phyloP scores from a whole-genome alignment of 495 filamentous ascomycete species.

The Daldinia concentrica region DNA sequence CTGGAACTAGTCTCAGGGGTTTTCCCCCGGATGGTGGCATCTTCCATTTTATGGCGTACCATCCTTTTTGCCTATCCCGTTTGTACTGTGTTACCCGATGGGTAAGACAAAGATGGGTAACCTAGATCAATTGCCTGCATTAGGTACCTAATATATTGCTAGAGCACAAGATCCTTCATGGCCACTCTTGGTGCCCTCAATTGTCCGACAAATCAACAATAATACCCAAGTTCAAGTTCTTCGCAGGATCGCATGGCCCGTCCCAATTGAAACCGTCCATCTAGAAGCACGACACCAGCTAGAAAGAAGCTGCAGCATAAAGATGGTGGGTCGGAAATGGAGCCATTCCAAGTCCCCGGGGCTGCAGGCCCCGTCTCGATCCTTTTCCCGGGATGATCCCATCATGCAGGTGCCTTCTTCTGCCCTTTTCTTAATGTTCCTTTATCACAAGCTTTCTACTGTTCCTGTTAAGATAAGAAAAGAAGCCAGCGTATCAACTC shows the following conservation, averaged over 20 bases:
- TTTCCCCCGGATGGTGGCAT: slow-evolving; percentile 19
- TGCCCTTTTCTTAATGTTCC: slow-evolving; percentile 8
- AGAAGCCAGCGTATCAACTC: slow-evolving; percentile 6
- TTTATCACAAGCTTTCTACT: slow-evolving; percentile 17
- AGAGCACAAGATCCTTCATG: not conserved
- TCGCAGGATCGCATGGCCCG: not conserved
- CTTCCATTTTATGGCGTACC: slow-evolving; percentile 33
- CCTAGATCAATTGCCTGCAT: no score
- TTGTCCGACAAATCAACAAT: not conserved
- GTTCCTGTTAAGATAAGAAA: slow-evolving; percentile 37
- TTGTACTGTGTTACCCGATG: slow-evolving; percentile 18
- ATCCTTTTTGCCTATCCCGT: slow-evolving; percentile 21
- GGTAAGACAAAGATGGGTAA: slow-evolving; percentile 21
- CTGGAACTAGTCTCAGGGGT: slow-evolving; percentile 41
- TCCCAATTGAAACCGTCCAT: slow-evolving; percentile 13
- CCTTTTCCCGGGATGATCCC: slow-evolving; percentile 15
- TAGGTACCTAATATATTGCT: not conserved
- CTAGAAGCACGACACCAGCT: slow-evolving; percentile 8
- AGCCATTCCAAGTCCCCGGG: slow-evolving; percentile 35
- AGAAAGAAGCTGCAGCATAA: slow-evolving; percentile 16
- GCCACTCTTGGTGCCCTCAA: no score
- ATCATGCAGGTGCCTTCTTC: not conserved
- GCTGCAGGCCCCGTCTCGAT: slow-evolving; percentile 21
- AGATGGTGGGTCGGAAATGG: slow-evolving; percentile 26
- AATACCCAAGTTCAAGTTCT: not conserved